Evolutionary conservation across 345 rosid genomes (phyloP).

Genomic region (Melaleuca alternifolia): DNA sequence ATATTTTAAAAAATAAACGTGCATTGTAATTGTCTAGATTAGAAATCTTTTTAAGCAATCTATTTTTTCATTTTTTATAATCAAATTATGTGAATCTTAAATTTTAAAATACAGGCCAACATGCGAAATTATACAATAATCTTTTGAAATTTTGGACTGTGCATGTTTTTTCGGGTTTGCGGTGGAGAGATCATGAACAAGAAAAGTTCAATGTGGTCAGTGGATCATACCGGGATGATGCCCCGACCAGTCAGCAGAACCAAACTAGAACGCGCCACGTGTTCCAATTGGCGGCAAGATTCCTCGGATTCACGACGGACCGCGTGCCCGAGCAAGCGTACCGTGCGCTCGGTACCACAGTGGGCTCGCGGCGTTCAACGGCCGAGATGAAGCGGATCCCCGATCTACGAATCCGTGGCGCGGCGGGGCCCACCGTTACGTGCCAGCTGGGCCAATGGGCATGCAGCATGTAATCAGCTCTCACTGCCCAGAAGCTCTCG

Average conservation of each 20-base stretch:
- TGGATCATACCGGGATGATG: too few species aligned
- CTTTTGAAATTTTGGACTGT: too few species aligned
- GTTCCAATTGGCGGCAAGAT: neutral
- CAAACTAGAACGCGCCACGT: neutral
- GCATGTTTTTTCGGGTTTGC: too few species aligned
- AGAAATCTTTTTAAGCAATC: accelerated
- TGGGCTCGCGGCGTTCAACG: neutral
- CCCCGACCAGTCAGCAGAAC: neutral
- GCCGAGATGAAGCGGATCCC: neutral
- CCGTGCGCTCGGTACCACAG: neutral
- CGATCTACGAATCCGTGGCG: neutral
- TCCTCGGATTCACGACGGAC: neutral
- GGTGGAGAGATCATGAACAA: neutral
- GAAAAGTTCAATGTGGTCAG: neutral
- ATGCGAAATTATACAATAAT: too few species aligned
- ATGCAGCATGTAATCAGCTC: neutral
- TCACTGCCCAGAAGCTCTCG: neutral
- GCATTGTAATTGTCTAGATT: accelerated
- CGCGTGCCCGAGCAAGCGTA: neutral
- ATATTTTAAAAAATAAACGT: accelerated
- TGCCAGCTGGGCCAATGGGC: neutral
- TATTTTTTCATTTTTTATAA: neutral
- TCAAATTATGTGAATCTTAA: neutral
- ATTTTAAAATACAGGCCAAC: neutral
- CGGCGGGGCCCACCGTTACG: neutral